Evolutionary conservation across 768 basidiomycete genomes (phyloP), one percentile per base, ranked within the genome.

Genomic region (Rossbeevera mucosa): DNA sequence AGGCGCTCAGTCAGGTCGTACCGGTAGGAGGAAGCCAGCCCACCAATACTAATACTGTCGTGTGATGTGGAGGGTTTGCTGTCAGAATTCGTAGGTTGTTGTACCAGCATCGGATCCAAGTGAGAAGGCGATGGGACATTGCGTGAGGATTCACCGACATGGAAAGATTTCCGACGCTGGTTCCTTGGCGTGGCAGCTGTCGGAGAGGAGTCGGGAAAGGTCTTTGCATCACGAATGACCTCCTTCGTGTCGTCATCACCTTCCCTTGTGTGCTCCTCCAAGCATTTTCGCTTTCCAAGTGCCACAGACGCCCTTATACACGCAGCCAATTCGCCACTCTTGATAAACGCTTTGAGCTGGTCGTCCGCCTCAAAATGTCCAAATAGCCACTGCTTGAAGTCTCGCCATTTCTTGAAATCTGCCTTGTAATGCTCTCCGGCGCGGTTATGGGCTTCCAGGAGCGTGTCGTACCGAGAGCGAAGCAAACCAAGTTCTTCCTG

Each of bases 331-430:
- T 75, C 68, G 24, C 61, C 64, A 7, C 51, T 54, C 8, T 65
- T 66, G 22, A 74, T 49, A 16, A 51, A 54, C 7, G 63, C 51
- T 40, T 59, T 65, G 33, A 65, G 57, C 11, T 70, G 60, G 3
- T 60, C 59, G 29, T 68, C 64, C n/a, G 64, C 53, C 16, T 61
- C 64, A 13, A 71, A 59, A 33, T 76, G 69, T 28, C 56, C 59
- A 44, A 71, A 71, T 5, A 79, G 57, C 76, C 74, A 81, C 25
- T 64, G 55, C 47, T 75, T 75, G 58, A 79, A 72, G 14, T 59
- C 60, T 40, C 66, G 66, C 80, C 80, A 85, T 52, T 73, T 77
- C 62, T 75, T 75, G 65, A 76, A 82, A 61, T 86, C 79, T 18
- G 55, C 52, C 53, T 77, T 74, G 64, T 80, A 81, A 18, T 74